phyloP scores from a whole-genome alignment of 148 eudicot species.

The Diospyros kaki region DNA sequence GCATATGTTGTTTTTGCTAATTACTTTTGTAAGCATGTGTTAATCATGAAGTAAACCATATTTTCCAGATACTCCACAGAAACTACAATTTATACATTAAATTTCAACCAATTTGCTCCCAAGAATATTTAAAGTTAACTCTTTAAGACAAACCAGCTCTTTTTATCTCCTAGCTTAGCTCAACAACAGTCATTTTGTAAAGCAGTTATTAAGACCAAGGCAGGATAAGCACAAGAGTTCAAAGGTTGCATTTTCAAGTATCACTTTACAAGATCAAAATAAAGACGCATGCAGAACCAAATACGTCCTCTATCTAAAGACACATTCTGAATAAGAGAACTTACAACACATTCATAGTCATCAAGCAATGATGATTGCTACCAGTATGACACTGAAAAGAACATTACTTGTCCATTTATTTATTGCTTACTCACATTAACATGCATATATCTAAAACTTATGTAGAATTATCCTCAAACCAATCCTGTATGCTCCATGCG shows the following conservation, averaged over 20 bases:
- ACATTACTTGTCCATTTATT: background rate
- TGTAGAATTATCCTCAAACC: background rate
- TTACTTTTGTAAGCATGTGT: no score
- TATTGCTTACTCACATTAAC: background rate
- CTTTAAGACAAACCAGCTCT: background rate
- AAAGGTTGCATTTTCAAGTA: background rate
- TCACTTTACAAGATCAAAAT: background rate
- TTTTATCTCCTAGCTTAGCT: background rate
- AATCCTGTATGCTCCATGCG: background rate
- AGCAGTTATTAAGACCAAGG: background rate
- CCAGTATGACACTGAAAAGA: background rate
- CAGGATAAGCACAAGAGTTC: background rate
- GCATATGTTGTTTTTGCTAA: no score
- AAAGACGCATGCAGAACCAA: background rate
- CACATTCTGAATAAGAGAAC: background rate
- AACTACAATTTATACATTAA: background rate
- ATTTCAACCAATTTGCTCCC: background rate
- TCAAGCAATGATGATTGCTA: background rate
- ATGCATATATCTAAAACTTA: background rate
- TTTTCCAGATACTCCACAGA: no score
- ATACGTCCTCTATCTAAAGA: background rate
- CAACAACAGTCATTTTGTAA: background rate
- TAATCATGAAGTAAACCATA: no score
- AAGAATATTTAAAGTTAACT: background rate
- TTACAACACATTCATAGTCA: background rate